A percentile compares a stretch with the other conserved stretches of the same genome.
Evolutionary conservation across 441 rosid species (phyloP).

Genomic region (Francoa sonchifolia): DNA sequence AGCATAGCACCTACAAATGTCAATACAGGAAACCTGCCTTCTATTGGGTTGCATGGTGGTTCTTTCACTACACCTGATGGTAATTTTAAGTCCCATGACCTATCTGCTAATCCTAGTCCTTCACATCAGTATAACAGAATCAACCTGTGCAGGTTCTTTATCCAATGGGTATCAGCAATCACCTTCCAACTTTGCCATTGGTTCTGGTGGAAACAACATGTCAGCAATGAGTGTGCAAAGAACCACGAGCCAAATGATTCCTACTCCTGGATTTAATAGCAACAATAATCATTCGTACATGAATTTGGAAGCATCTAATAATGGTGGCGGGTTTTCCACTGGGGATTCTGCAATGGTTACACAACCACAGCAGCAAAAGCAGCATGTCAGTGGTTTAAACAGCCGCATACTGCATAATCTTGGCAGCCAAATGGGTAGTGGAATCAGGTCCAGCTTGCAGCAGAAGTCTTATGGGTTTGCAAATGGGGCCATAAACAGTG

Average conservation of each 20-base stretch:
- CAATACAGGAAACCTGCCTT: constrained; percentile 43
- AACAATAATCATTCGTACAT: constrained; percentile 42
- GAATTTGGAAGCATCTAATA: constrained; percentile 56
- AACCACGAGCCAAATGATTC: constrained; percentile 87
- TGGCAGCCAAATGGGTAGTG: constrained; percentile 75
- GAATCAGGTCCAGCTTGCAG: constrained; percentile 71
- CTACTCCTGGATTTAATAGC: constrained; percentile 80
- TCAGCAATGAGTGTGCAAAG: constrained; percentile 56
- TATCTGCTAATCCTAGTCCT: constrained; percentile 3
- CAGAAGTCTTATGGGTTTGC: constrained; percentile 65
- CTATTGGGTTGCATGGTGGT: constrained; percentile 45
- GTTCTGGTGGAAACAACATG: constrained; percentile 73
- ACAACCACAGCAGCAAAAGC: constrained; percentile 70
- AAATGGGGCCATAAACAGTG: constrained; percentile 58
- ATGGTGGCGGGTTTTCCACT: constrained; percentile 52
- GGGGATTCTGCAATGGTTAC: constrained; percentile 53
- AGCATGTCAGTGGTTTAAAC: constrained; percentile 55
- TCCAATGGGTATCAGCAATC: constrained; percentile 82
- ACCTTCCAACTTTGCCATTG: constrained; percentile 50
- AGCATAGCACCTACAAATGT: constrained; percentile 36
- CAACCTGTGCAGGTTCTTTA: constrained; percentile 42
- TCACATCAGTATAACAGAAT: neutral
- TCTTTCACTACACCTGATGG: constrained; percentile 39
- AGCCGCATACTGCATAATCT: constrained; percentile 66
- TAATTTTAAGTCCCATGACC: constrained; percentile 12